Base-by-base conservation (phyloP, 1,284 basidiomycete species). In the Testicularia cyperi region DNA sequence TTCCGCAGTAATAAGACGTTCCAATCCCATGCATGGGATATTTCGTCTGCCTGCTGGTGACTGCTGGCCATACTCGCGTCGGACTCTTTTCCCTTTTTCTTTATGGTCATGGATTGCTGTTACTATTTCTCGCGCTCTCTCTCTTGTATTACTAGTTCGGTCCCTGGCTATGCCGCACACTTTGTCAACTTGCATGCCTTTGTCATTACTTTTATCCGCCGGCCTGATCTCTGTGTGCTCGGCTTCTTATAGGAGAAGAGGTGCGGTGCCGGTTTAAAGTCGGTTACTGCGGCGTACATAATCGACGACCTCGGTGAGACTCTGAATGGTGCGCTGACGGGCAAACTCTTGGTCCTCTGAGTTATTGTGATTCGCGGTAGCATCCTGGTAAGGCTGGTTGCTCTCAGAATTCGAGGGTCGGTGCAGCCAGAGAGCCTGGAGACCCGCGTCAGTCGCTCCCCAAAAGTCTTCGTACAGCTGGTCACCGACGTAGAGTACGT, bases 401-500 rank as follows among this genome's bases (percentile, higher is more conserved):
- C 57, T 52, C 15, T 61, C 44, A 22, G 24, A 9, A 3, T n/a
- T 34, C 16, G 24, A 14, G 16, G 33, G 24, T 16, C 61, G 38
- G 30, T 60, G 51, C n/a, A 68, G 29, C 65, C 65, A 68, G 4
- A 52, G 44, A 0, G 62, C 53, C 40, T 58, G 46, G 1, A 65
- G 37, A 8, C 58, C 57, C 12, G 57, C 62, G 15, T 57, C 43
- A 18, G 47, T 49, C 8, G 65, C 56, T 0, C 49, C 65, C 57
- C 57, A 60, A 18, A 62, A 65, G 24, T 68, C 65, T 41, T 68
- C 62, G 15, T 61, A 24, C 7, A 68, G 45, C 36, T 68, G 65
- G 22, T 68, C 62, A 25, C 65, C 65, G 3, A 68, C 57, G 39
- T 65, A 68, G 13, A 68, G 35, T 6, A 53, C 62, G 6, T 58